Base-by-base conservation (phyloP, 768 basidiomycete species). In the Amylocystis lapponica region DNA sequence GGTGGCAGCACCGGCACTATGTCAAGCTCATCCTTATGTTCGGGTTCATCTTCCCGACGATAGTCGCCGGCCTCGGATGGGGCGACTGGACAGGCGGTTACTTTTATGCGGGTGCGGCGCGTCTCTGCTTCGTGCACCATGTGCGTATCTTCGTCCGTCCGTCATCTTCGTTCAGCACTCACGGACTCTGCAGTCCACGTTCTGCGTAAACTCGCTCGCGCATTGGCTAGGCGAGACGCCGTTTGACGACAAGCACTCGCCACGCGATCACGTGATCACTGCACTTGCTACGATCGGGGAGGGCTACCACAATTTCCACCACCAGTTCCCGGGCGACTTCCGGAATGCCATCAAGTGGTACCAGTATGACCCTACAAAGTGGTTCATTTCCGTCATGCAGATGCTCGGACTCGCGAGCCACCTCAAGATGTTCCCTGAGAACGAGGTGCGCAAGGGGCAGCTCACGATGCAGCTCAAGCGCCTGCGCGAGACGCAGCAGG, bases 271-370 rank as follows among this genome's bases (percentile, higher is more conserved):
- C 65, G 61, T 92, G 47, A 60, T 94, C 60, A 94, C 92, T 23
- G 93, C 93, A 3, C 69, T 96, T 23, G 83, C 81, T 48, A 96
- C 93, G 27, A 83, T 94, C 56, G 93, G 93, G 41, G 93, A 97
- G 65, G 93, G 93, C 13, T 97, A 97, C 70, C 93, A 97, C 74
- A 97, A 97, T 66, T 95, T 95, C 79, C 93, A 97, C 69, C 93
- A 97, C 59, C 80, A 83, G 59, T 95, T 95, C 78, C 93, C 93
- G 6, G 91, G 91, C 87, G 93, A 97, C 64, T 97, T 93, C 70
- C 79, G 93, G 20, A 95, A 95, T 58, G 93, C 93, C 44, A 91
- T 95, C 73, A 90, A 74, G 64, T 91, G 88, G 88, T 88, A 86
- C 64, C 88, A 92, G 59, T 92, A 91, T 57, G 88, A 91, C 59